Percentiles rank a stretch among this genome's conserved stretches.
These are phyloP conservation scores for Neckera pumila DNA, from an alignment of 225 moss, liverwort and hornwort genomes.

Conservation along the genomic window DNA sequence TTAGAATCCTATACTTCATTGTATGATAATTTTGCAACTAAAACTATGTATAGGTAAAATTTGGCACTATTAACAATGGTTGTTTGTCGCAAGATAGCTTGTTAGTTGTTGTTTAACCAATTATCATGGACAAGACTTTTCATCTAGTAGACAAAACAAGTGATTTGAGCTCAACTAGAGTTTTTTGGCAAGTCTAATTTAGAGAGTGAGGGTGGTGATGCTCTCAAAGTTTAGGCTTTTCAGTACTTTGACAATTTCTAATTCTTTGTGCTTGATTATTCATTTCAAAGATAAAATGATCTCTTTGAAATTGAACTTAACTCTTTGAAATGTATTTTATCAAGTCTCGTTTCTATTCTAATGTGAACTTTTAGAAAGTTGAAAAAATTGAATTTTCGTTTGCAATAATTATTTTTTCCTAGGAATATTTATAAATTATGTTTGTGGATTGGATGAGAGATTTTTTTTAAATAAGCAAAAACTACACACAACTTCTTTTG, in stretches of 20 bases:
- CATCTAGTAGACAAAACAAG: background rate
- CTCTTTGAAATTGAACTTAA: background rate
- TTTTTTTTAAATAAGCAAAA: no score
- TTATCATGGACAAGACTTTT: no score
- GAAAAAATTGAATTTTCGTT: no score
- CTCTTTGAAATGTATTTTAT: background rate
- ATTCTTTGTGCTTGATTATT: background rate
- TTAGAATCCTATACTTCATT: no score
- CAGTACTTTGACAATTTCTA: background rate
- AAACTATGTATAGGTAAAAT: no score
- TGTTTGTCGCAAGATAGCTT: no score
- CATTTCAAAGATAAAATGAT: background rate
- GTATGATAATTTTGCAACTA: no score
- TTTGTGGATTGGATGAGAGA: no score
- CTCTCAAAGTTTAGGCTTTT: background rate
- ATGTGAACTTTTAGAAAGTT: background rate
- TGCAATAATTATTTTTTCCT: background rate
- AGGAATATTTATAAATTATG: no score
- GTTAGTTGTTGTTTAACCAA: no score
- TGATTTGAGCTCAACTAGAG: fast-evolving
- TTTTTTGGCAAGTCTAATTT: background rate
- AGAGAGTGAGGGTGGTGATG: background rate
- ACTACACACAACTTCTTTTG: no score
- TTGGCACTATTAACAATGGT: no score
- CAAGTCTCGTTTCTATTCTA: background rate